phyloP scores from a whole-genome alignment of 257 asterid species.

The Asclepias syriaca region DNA sequence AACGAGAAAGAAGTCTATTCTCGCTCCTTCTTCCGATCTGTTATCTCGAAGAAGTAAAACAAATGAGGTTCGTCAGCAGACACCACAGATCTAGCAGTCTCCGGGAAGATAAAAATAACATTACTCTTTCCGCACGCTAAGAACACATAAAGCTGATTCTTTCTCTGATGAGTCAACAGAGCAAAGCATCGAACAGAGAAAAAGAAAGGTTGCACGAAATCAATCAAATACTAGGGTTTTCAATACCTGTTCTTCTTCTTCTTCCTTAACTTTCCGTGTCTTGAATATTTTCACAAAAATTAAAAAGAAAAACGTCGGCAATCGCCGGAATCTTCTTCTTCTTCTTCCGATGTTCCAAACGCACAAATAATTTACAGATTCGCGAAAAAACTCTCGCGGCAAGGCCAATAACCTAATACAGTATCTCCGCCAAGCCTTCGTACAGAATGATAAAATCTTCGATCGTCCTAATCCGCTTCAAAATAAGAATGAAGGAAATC shows the following conservation, averaged over 20 bases:
- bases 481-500: background rate
- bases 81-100: slow-evolving; percentile 35
- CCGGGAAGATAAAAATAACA: slow-evolving; percentile 1
- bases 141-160: background rate
- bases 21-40: slow-evolving; percentile 31
- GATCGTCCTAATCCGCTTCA: slow-evolving; percentile 8
- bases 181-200: slow-evolving; percentile 19
- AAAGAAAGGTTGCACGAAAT: slow-evolving; percentile 14
- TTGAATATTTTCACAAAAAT: background rate
- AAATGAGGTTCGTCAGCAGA: slow-evolving; percentile 21
- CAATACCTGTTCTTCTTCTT: slow-evolving; percentile 26
- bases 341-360: slow-evolving; percentile 14
- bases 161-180: slow-evolving; percentile 9
- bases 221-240: slow-evolving; percentile 24
- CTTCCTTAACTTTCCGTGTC: slow-evolving; percentile 1
- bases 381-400: background rate
- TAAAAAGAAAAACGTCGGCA: background rate
- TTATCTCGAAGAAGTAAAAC: slow-evolving; percentile 22
- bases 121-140: slow-evolving; percentile 12
- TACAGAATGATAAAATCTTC: slow-evolving; percentile 10
- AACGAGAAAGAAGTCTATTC: background rate
- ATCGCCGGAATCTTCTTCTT: slow-evolving; percentile 1
- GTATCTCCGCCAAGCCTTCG: slow-evolving; percentile 7
- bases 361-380: background rate
- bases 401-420: background rate